A percentile compares a stretch with the other conserved stretches of the same genome.
phyloP scores from a whole-genome alignment of 345 rosid species.

The Lepidium africanum region DNA sequence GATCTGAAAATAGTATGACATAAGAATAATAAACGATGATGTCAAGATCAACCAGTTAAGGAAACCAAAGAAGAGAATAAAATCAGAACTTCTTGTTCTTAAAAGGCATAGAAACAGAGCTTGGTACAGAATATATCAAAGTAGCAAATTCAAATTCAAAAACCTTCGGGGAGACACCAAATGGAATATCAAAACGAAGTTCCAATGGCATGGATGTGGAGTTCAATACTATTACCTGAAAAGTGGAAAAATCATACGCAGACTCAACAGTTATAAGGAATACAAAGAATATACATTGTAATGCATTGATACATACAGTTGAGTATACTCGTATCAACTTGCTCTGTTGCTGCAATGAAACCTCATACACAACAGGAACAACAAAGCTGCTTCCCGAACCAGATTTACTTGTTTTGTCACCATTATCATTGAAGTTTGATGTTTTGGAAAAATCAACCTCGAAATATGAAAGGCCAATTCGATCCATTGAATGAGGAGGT shows the following conservation, averaged over 20 bases:
- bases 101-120: background rate
- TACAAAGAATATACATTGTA: background rate
- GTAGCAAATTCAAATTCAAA: background rate
- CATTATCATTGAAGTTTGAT: slow-evolving; percentile 25
- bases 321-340: slow-evolving; percentile 83
- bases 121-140: background rate
- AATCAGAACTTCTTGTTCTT: background rate
- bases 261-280: slow-evolving; percentile 6
- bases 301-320: slow-evolving; percentile 47
- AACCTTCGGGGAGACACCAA: slow-evolving; percentile 93
- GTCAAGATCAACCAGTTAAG: background rate
- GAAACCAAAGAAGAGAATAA: background rate
- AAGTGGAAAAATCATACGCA: slow-evolving; percentile 18
- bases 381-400: slow-evolving; percentile 46
- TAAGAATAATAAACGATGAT: background rate
- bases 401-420: slow-evolving; percentile 34
- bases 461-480: slow-evolving; percentile 72
- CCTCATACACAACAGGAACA: slow-evolving; percentile 88
- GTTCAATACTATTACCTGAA: slow-evolving; percentile 77
- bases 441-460: slow-evolving; percentile 84
- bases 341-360: slow-evolving; percentile 75
- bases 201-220: slow-evolving; percentile 74
- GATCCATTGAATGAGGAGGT: slow-evolving; percentile 81
- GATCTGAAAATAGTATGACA: slow-evolving; percentile 40
- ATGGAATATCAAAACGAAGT: slow-evolving; percentile 91